Base-by-base conservation (phyloP, 1,139 yeast species). In the Arxiozyma heterogenica region DNA sequence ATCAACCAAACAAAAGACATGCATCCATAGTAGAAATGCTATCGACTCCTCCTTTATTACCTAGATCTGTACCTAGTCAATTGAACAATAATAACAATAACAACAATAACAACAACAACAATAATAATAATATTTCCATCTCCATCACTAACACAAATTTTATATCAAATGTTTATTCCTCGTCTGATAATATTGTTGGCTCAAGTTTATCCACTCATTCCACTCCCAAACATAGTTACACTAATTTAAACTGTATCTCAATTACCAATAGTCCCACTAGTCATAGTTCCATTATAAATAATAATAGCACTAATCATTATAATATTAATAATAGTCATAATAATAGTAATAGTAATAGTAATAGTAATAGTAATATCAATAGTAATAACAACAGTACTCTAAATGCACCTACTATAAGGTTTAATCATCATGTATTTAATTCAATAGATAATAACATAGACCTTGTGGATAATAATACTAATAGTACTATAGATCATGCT, bases 1-100 rank as follows among this genome's bases (percentile, higher is more conserved):
- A n/a, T n/a, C 52, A 49, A 22, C 27, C 47, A 11, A 53, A 48
- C 17, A 53, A 50, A 41, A 74, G 90, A 57, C 86, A 83, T 61
- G 78, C 86, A 0, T 85, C 94, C n/a, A 86, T 87, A 56, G 95
- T 86, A 47, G 95, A 87, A 66, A 70, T 87, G 71, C 74, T 87
- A 51, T 81, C 89, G n/a, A 82, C 93, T 8, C 95, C 95, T 1
- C 95, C 95, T 8, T 87, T 89, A 39, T 52, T 64, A 42, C 61
- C 66, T 50, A 55, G 53, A 42, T 18, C 38, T 23, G 25, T 20
- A 15, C 27, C 42, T n/a, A 45, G 38, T 27, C 38, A 45, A 17
- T 12, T 25, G 5, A 51, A 18, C 18, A 30, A 34, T 21, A 17
- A 34, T 21, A 41, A 20, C 30, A 2, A 11, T 9, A 45, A 25